A percentile compares a stretch with the other conserved stretches of the same genome.
phyloP scores from a whole-genome alignment of 176 grass and related monocot species.

The Eleusine coracana region DNA sequence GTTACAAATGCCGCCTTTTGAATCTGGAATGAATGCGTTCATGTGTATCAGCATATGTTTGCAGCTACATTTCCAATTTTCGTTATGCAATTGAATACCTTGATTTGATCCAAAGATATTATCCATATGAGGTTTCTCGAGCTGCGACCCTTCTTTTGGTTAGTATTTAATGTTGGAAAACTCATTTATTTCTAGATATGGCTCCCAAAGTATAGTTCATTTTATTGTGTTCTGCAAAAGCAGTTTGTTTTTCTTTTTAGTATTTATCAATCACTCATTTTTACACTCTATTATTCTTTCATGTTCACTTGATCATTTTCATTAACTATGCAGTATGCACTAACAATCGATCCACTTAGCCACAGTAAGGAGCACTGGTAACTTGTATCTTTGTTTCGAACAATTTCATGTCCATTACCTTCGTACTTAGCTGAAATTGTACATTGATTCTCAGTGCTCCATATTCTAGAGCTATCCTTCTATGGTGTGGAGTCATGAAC shows the following conservation, averaged over 20 bases:
- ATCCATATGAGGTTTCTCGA: conserved; percentile 85
- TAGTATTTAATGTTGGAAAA: conserved; percentile 32
- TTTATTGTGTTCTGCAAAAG: background rate
- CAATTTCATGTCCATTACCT: background rate
- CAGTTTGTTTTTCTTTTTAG: conserved; percentile 24
- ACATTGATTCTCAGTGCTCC: conserved; percentile 1
- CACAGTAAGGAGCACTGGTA: conserved; percentile 12
- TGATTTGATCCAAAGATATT: conserved; percentile 84
- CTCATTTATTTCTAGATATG: conserved; percentile 3
- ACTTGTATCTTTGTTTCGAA: conserved; percentile 15
- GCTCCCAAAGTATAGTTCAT: background rate
- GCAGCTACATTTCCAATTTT: background rate
- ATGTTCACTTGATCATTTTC: conserved; percentile 13
- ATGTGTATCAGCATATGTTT: conserved; percentile 4
- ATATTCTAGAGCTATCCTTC: conserved; percentile 9
- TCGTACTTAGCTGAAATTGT: conserved; percentile 10
- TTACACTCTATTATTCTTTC: conserved; percentile 16
- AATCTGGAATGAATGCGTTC: conserved; percentile 9
- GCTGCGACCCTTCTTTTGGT: conserved; percentile 80
- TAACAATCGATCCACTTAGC: conserved; percentile 6
- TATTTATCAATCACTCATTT: conserved; percentile 3
- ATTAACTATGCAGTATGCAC: conserved; percentile 16
- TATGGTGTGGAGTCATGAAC: background rate
- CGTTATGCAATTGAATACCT: conserved; percentile 38
- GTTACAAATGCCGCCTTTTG: conserved; percentile 20